Evolutionary conservation across 257 asterid species (phyloP), one percentile per base, ranked within the genome.

Genomic region (Primulina huaijiensis): DNA sequence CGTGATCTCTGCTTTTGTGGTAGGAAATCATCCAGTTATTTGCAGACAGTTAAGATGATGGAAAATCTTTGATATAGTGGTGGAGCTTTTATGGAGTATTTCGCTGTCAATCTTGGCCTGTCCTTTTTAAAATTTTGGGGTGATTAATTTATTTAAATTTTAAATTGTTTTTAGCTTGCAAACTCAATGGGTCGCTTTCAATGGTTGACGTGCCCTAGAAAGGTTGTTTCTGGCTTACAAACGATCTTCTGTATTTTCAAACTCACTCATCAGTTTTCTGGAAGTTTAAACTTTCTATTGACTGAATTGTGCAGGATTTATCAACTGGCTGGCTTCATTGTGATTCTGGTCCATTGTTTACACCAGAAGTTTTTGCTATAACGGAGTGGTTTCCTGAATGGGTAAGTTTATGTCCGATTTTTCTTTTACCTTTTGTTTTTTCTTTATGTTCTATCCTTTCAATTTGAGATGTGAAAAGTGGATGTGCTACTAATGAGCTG

Each of bases 161-260:
- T 67, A 43, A 43, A 23, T 67, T 56, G 57, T 64, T 73, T 78
- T 63, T 95, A 94, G 99, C 85, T 94, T 81, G 98, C 99, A 65
- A 85, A 91, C 72, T 53, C 88, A 67, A 62, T 94, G 74, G 98
- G 94, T 68, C 95, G 74, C 27, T 89, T 84, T 76, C 96, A 81
- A 82, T 94, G 99, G 99, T 78, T 94, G 74, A 91, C 99, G 6
- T 94, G 99, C 67, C 99, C 98, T 29, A 91, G 99, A 75, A 91
- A 84, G 98, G 99, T 94, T 80, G 77, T 63, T 67, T 71, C 55
- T 71, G 55, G 35, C 67, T 74, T 73, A 58, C 35, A 12, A 64
- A 30, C 67, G 53, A 34, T 37, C 33, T 50, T 55, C 59, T 58
- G 25, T 63, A 50, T 37, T 21, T 55, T 17, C 70, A 30, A 55